Evolutionary conservation across 2,329 filamentous ascomycete genomes (phyloP), one percentile per base, ranked within the genome.

Genomic region (Beauveria sp.): DNA sequence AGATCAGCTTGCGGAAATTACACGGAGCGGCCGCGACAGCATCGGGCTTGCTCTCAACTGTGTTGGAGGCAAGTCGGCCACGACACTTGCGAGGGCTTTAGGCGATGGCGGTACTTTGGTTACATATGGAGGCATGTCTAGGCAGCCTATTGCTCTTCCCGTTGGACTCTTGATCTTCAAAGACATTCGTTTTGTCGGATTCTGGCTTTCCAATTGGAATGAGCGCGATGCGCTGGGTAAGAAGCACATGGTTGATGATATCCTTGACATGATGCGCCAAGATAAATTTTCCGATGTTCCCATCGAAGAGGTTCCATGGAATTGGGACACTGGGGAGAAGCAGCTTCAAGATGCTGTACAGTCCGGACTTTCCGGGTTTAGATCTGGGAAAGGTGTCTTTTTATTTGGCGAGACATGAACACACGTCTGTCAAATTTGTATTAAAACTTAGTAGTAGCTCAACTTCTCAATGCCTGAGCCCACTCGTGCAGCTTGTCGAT

Each of bases 401-500:
- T 83, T 93, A 5, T 98, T 95, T 71, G 78, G 79, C 3, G 82
- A 86, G 46, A 85, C 83, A 46, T 45, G 38, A 51, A 40, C 28
- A 34, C 14, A 26, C 16, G 24, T 28, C 16, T 46, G 6, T n/a
- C 14, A 12, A 31, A 43, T 60, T 34, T 55, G 28, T 55, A 59
- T 60, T 46, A 38, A 22, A n/a, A 20, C 40, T 9, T 45, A 12
- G 8, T 10, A 38, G 46, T 18, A 38, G 16, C 28, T 64, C 77
- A 91, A n/a, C 88, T 88, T 73, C 90, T 84, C 79, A 93, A 93
- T 59, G 90, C 89, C 78, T 99, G 95, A 64, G 96, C 90, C 77
- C 96, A 87, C 68, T 93, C 92, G 77, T 99, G 95, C 67, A 98
- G 79, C 68, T 91, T 88, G 78, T 99, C 95, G 78, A 99, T 97